Conservation (phyloP, 2,329 filamentous ascomycete genomes). For the Alternaria viburni region DNA sequence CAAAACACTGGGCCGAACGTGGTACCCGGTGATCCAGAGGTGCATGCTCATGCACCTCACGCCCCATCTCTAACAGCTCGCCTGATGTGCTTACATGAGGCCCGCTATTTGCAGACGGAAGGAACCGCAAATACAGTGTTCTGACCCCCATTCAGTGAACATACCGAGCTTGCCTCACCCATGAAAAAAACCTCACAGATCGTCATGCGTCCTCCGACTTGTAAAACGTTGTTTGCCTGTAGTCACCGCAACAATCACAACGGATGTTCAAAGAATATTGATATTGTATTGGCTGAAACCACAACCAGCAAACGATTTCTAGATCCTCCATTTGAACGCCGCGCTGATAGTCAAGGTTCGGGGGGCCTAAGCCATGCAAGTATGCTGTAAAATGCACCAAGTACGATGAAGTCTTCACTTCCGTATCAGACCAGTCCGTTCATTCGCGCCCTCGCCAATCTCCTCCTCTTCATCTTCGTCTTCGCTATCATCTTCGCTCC, state of each 20-base stretch:
- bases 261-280: neutral
- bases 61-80: neutral
- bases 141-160: neutral
- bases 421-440: constrained; percentile 39
- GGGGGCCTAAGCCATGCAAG: constrained; percentile 9
- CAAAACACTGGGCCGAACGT: neutral
- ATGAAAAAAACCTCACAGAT: neutral
- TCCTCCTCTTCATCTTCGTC: constrained; percentile 37
- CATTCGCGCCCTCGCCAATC: constrained; percentile 25
- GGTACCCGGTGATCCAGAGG: neutral
- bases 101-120: neutral
- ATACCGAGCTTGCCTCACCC: neutral
- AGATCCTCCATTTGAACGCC: constrained; percentile 11
- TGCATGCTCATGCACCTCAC: neutral
- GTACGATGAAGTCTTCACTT: constrained; percentile 21
- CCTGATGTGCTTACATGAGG: neutral
- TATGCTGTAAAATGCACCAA: neutral
- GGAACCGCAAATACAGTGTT: neutral
- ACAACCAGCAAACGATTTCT: neutral
- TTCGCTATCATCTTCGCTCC: constrained; percentile 50
- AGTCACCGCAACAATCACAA: neutral
- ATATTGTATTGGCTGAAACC: neutral
- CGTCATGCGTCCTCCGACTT: neutral
- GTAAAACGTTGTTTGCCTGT: neutral
- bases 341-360: constrained; percentile 15